Percentiles rank a stretch among this genome's conserved stretches.
These are phyloP conservation scores for Hyaloscypha hepaticicola DNA, from an alignment of 495 filamentous ascomycete genomes.

Conservation along the genomic window DNA sequence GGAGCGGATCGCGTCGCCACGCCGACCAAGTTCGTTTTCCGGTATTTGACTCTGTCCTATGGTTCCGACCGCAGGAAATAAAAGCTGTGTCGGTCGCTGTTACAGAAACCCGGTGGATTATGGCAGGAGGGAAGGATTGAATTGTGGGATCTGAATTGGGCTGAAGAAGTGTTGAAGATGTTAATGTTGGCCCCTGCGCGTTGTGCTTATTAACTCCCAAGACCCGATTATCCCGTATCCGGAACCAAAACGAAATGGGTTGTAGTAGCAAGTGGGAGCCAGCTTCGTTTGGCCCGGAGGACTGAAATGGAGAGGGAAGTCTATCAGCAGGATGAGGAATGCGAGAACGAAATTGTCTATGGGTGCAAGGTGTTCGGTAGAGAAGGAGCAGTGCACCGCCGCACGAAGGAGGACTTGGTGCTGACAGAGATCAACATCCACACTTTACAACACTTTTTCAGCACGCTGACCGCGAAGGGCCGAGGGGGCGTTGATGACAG, in stretches of 20 bases:
- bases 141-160: constrained; percentile 6
- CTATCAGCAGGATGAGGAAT: background rate
- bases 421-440: background rate
- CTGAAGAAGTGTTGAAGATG: constrained; percentile 1
- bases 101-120: background rate
- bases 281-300: background rate
- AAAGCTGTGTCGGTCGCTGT: background rate
- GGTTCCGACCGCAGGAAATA: background rate
- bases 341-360: background rate
- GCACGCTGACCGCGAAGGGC: background rate
- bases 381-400: background rate
- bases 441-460: background rate
- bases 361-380: background rate
- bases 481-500: background rate
- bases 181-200: background rate
- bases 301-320: too few species aligned
- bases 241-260: background rate
- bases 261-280: background rate
- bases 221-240: background rate
- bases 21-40: background rate
- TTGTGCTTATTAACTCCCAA: background rate
- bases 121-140: background rate
- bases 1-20: constrained; percentile 20
- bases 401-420: background rate
- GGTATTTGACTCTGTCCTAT: background rate